Evolutionary conservation across 257 asterid genomes (phyloP).

Genomic region (Echium plantagineum): DNA sequence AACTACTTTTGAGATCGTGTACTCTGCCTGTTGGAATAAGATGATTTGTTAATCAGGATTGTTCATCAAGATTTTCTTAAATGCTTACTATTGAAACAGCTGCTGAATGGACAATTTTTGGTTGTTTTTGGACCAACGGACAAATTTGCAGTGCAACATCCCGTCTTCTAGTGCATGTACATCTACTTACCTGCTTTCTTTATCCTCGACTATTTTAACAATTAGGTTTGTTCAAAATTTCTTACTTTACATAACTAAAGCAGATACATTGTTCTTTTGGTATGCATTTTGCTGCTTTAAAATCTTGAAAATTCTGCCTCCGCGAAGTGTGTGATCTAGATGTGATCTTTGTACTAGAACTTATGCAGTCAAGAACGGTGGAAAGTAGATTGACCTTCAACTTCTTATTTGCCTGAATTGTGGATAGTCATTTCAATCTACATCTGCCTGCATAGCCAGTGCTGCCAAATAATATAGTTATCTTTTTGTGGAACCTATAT

Average conservation of each 20-base stretch:
- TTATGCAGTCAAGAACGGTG: no score
- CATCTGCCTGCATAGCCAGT: no score
- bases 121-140: constrained; percentile 99
- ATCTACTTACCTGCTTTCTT: constrained; percentile 10
- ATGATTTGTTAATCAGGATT: not conserved
- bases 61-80: not conserved
- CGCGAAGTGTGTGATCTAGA: no score
- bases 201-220: no score
- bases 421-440: no score
- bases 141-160: constrained; percentile 99
- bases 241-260: not conserved
- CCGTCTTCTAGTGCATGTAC: constrained; percentile 86
- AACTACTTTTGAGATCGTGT: not conserved
- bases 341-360: no score
- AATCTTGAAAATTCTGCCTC: no score
- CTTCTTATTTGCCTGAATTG: no score
- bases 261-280: no score
- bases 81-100: constrained; percentile 33
- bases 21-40: not conserved
- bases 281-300: not conserved
- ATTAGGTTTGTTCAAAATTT: not conserved
- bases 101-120: constrained; percentile 94
- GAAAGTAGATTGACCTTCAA: no score
- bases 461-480: no score
- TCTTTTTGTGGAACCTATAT: no score